Percentiles rank a stretch among this genome's conserved stretches.
These are phyloP conservation scores for Mesostigma viride DNA, from an alignment of 139 green algal species.

Conservation along the genomic window DNA sequence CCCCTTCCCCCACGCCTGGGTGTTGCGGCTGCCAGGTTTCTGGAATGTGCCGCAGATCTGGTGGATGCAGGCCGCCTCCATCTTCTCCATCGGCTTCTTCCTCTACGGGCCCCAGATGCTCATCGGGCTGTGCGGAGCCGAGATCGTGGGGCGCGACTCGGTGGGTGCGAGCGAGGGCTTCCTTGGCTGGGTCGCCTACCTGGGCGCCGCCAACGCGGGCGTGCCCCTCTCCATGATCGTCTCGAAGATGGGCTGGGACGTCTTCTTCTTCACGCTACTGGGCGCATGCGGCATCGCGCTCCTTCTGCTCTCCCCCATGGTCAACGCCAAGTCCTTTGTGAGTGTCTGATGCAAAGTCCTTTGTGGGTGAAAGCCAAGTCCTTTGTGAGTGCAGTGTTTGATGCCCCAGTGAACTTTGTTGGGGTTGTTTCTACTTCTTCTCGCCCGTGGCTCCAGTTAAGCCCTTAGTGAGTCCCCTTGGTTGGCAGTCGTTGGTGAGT, in stretches of 20 bases:
- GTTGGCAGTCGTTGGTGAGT: no score
- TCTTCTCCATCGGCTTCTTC: slow-evolving; percentile 92
- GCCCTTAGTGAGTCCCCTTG: no score
- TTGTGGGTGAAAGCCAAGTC: no score
- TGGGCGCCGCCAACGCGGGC: slow-evolving; percentile 68
- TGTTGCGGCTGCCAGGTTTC: no score
- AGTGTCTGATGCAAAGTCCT: no score
- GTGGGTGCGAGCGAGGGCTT: slow-evolving; percentile 88
- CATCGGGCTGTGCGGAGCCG: slow-evolving; percentile 89
- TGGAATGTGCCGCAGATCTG: no score
- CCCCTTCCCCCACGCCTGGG: no score
- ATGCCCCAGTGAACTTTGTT: no score
- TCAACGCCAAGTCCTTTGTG: slow-evolving; percentile 70
- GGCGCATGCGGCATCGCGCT: slow-evolving; percentile 61
- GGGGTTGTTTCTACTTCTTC: no score
- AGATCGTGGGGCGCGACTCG: slow-evolving; percentile 72
- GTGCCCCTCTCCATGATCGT: slow-evolving; percentile 90
- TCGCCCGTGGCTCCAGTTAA: no score
- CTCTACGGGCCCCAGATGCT: slow-evolving; percentile 86
- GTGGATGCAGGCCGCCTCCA: slow-evolving; percentile 37
- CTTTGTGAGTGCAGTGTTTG: no score
- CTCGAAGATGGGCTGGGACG: slow-evolving; percentile 51
- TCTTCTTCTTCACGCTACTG: slow-evolving; percentile 68
- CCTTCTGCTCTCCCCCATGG: slow-evolving; percentile 80
- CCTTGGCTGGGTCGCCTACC: slow-evolving; percentile 82